These are phyloP conservation scores for Corchorus olitorius DNA, from an alignment of 345 rosid genomes.

Conservation along the genomic window DNA sequence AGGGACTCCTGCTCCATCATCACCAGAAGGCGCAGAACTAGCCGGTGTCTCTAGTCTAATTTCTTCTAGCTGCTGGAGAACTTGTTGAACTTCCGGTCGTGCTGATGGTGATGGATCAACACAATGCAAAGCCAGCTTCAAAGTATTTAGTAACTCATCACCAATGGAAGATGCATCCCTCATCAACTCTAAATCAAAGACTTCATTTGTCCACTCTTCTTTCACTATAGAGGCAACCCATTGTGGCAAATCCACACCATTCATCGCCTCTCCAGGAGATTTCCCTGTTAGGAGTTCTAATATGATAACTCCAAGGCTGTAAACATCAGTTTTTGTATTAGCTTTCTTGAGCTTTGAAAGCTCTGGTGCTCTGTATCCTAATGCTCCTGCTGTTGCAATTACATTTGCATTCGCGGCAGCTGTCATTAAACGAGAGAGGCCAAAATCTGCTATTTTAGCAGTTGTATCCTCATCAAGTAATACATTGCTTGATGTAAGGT, in stretches of 20 bases:
- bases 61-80: slow-evolving; percentile 70
- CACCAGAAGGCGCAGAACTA: slow-evolving; percentile 36
- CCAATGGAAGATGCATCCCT: slow-evolving; percentile 64
- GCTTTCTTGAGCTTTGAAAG: slow-evolving; percentile 86
- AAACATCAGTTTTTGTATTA: slow-evolving; percentile 76
- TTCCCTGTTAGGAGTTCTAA: slow-evolving; percentile 89
- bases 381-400: slow-evolving; percentile 77
- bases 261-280: slow-evolving; percentile 76
- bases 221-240: slow-evolving; percentile 96
- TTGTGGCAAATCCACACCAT: slow-evolving; percentile 86
- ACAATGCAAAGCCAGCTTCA: slow-evolving; percentile 88
- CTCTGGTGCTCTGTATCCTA: slow-evolving; percentile 94
- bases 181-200: slow-evolving; percentile 84
- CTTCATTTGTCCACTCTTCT: slow-evolving; percentile 95
- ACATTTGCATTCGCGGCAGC: slow-evolving; percentile 76
- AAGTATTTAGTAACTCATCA: slow-evolving; percentile 80
- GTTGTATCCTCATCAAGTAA: slow-evolving; percentile 56
- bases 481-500: slow-evolving; percentile 80
- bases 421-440: slow-evolving; percentile 75
- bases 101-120: slow-evolving; percentile 85
- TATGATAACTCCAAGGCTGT: slow-evolving; percentile 83
- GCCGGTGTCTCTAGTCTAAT: slow-evolving; percentile 55
- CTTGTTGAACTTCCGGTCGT: slow-evolving; percentile 77
- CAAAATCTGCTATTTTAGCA: slow-evolving; percentile 73
- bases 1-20: slow-evolving; percentile 49